Evolutionary conservation across 768 basidiomycete species (phyloP).

Genomic region (Boletus barrowsii): DNA sequence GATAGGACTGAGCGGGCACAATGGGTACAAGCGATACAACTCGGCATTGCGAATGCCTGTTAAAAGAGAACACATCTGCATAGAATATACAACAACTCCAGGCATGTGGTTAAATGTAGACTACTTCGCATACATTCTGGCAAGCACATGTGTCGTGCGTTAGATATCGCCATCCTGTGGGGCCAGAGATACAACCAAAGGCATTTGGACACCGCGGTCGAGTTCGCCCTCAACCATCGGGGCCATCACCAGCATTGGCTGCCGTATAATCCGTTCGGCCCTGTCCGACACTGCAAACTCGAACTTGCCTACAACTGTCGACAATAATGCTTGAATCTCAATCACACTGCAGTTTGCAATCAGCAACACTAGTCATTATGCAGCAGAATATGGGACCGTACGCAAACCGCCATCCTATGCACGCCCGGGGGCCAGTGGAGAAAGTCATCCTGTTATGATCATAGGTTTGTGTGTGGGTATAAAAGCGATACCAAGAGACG

Average conservation of each 20-base stretch:
- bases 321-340: conserved; percentile 57
- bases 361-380: neutral
- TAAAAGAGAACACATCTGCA: too few species aligned
- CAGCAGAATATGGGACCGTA: conserved; percentile 1
- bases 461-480: too few species aligned
- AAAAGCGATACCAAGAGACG: neutral
- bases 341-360: conserved; percentile 27
- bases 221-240: conserved; percentile 34
- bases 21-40: too few species aligned
- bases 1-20: too few species aligned
- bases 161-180: neutral
- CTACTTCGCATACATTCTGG: too few species aligned
- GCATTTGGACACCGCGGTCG: conserved; percentile 30
- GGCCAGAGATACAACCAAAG: conserved; percentile 20
- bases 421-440: conserved; percentile 8
- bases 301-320: conserved; percentile 52
- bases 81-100: too few species aligned
- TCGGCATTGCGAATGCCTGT: too few species aligned
- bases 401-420: conserved; percentile 28
- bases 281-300: conserved; percentile 40
- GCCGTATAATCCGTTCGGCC: conserved; percentile 13
- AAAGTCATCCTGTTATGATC: conserved; percentile 16
- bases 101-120: too few species aligned
- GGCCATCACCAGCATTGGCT: conserved; percentile 29
- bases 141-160: too few species aligned